phyloP scores from a whole-genome alignment of 2,329 filamentous ascomycete species.

The Cladobotryum mycophilum region DNA sequence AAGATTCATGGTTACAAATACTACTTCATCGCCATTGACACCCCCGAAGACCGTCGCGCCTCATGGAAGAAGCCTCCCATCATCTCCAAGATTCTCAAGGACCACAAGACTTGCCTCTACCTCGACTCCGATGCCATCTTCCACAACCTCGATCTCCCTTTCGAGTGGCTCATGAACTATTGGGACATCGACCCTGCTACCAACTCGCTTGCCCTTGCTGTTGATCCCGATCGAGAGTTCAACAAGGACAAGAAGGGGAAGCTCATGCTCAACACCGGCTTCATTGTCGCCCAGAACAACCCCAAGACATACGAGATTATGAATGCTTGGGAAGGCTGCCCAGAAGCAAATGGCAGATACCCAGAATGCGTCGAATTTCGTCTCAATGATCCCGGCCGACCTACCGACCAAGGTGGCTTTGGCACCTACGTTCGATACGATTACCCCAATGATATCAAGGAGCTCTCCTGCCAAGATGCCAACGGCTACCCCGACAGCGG shows the following conservation, averaged over 20 bases:
- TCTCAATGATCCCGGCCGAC: constrained; percentile 28
- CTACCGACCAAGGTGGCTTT: constrained; percentile 39
- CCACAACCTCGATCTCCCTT: constrained; percentile 35
- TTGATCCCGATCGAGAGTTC: constrained; percentile 30
- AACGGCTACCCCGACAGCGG: constrained; percentile 37
- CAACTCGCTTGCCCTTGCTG: constrained; percentile 37
- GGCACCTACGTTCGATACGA: constrained; percentile 39
- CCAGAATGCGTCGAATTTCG: constrained; percentile 35
- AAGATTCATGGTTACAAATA: constrained; percentile 43
- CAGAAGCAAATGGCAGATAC: constrained; percentile 32
- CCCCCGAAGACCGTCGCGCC: constrained; percentile 34
- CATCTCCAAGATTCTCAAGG: constrained; percentile 35
- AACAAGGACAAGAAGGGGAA: constrained; percentile 36
- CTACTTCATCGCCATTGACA: constrained; percentile 36
- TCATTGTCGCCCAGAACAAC: constrained; percentile 48
- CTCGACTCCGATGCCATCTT: constrained; percentile 42
- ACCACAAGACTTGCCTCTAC: constrained; percentile 38
- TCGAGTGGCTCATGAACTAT: constrained; percentile 44
- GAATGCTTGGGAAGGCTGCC: constrained; percentile 40
- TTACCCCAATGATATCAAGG: constrained; percentile 33
- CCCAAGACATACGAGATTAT: constrained; percentile 41
- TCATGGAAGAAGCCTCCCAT: constrained; percentile 42
- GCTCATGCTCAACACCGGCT: constrained; percentile 45
- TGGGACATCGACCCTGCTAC: constrained; percentile 34
- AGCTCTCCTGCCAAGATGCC: constrained; percentile 36